Conservation (phyloP, 768 basidiomycete genomes). For the Panaeolus cyanescens region DNA sequence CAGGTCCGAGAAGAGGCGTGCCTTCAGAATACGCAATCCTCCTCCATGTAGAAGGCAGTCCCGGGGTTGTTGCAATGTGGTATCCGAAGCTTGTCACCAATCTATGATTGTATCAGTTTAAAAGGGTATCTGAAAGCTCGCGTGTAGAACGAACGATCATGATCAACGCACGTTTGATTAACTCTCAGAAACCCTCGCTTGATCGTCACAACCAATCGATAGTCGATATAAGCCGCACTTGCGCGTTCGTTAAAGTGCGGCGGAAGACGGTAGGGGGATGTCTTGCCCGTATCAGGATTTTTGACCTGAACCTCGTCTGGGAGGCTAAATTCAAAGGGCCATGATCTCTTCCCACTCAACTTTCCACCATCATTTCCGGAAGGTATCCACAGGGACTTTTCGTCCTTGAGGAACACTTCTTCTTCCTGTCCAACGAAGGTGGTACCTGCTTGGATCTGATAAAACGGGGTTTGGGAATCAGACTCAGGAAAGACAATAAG, state of each 20-base stretch:
- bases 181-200: slow-evolving; percentile 49
- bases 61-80: slow-evolving; percentile 30
- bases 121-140: background rate
- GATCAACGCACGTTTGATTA: slow-evolving; percentile 47
- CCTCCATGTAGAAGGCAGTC: slow-evolving; percentile 30
- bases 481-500: background rate
- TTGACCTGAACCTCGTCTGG: slow-evolving; percentile 43
- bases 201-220: slow-evolving; percentile 51
- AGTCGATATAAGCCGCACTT: slow-evolving; percentile 58
- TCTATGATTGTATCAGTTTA: slow-evolving; percentile 15
- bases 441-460: slow-evolving; percentile 46
- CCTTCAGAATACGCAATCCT: slow-evolving; percentile 38
- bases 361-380: slow-evolving; percentile 29
- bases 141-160: too few species aligned
- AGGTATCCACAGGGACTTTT: slow-evolving; percentile 44
- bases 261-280: slow-evolving; percentile 43
- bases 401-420: slow-evolving; percentile 43
- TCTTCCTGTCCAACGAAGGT: slow-evolving; percentile 61
- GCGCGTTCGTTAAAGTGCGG: slow-evolving; percentile 58
- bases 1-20: slow-evolving; percentile 36
- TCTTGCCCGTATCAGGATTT: slow-evolving; percentile 32
- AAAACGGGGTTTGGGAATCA: background rate
- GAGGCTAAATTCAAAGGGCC: slow-evolving; percentile 50
- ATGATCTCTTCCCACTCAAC: slow-evolving; percentile 44
- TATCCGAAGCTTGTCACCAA: slow-evolving; percentile 31